phyloP scores from a whole-genome alignment of 169 alveolate genomes.

The Plasmodium sp. region DNA sequence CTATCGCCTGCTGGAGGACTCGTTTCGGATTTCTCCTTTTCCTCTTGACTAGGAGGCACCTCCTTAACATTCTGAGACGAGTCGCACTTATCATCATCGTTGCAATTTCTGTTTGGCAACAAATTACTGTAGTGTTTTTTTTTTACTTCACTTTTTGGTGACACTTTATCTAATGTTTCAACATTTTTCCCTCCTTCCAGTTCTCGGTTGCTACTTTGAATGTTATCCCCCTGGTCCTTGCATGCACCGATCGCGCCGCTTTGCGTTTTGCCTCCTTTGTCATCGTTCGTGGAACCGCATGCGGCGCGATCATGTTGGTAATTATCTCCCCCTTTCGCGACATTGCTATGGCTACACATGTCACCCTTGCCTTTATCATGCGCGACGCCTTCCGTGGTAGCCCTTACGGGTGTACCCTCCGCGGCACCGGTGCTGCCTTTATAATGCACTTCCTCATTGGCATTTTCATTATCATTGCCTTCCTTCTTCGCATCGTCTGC shows the following conservation, averaged over 20 bases:
- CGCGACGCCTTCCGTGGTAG: neutral
- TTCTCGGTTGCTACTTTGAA: neutral
- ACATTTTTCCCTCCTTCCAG: neutral
- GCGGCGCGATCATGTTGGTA: neutral
- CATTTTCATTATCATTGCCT: neutral
- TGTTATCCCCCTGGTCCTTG: neutral
- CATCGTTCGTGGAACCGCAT: neutral
- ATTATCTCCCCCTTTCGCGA: neutral
- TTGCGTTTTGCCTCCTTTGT: neutral
- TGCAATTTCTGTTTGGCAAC: slow-evolving; percentile 3
- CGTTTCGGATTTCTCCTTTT: slow-evolving; percentile 2
- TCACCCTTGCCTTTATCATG: neutral
- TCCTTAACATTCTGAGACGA: neutral
- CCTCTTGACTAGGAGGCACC: neutral
- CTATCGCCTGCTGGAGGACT: neutral
- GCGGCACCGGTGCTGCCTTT: neutral
- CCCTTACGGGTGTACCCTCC: neutral
- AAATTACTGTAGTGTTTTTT: neutral
- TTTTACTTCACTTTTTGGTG: slow-evolving; percentile 7
- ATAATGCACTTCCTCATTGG: neutral
- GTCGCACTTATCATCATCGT: neutral
- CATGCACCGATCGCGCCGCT: neutral
- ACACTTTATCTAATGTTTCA: neutral
- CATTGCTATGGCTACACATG: neutral
- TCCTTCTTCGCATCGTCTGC: neutral